Evolutionary conservation across 2,329 filamentous ascomycete genomes (phyloP).

Genomic region (Zymoseptoria pseudotritici): DNA sequence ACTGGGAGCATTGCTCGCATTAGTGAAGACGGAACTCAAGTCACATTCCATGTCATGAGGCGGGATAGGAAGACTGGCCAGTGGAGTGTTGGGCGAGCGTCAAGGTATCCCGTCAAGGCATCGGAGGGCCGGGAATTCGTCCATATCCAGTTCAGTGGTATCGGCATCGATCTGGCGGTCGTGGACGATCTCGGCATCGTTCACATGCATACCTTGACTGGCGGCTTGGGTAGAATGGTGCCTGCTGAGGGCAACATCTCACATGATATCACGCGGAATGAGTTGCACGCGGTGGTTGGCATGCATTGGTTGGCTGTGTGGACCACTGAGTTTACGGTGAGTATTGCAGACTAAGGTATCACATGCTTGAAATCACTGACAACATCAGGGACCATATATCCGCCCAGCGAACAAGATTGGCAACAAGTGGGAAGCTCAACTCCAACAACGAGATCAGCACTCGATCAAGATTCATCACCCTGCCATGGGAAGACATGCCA

Average conservation of each 20-base stretch:
- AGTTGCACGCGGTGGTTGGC: constrained; percentile 71
- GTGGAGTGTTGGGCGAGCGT: constrained; percentile 72
- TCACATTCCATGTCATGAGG: constrained; percentile 67
- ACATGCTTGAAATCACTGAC: neutral
- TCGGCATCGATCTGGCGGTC: constrained; percentile 71
- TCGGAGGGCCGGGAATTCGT: constrained; percentile 60
- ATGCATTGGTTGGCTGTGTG: constrained; percentile 66
- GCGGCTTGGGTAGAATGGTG: constrained; percentile 65
- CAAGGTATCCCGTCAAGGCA: constrained; percentile 54
- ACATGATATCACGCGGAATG: constrained; percentile 54
- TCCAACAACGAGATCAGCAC: constrained; percentile 49
- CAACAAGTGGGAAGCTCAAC: constrained; percentile 60
- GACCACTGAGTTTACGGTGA: constrained; percentile 27
- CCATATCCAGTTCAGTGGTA: constrained; percentile 75
- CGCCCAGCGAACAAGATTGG: constrained; percentile 33
- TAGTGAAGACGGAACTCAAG: constrained; percentile 58
- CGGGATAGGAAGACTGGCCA: constrained; percentile 60
- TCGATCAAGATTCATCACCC: constrained; percentile 68
- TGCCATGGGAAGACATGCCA: constrained; percentile 59
- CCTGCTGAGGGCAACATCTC: constrained; percentile 45
- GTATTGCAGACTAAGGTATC: constrained; percentile 1
- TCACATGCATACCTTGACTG: constrained; percentile 62
- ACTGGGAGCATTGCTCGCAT: constrained; percentile 80
- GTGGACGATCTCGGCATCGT: constrained; percentile 74
- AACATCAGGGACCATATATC: constrained; percentile 24